Conservation (phyloP, 2,329 filamentous ascomycete genomes). For the Colletotrichum shisoi region DNA sequence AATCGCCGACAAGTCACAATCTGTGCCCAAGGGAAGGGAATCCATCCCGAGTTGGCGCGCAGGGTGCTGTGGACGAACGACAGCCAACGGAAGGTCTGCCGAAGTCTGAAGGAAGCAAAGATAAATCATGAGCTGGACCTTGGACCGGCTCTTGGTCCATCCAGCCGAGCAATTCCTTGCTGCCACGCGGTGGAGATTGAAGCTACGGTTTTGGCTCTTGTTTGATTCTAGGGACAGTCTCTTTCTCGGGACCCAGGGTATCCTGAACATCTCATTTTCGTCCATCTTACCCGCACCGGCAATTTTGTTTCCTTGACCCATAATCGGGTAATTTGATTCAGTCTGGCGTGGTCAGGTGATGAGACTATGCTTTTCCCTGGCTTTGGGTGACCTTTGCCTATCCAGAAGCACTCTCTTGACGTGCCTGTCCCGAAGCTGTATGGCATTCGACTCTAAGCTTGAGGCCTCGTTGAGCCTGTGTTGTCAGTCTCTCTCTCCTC, state of each 20-base stretch:
- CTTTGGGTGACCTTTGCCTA: conserved; percentile 2
- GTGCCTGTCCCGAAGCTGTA: not conserved
- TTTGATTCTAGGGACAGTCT: not conserved
- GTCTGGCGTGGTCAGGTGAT: conserved; percentile 14
- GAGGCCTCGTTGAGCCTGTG: not conserved
- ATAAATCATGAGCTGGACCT: too few relatives aligned
- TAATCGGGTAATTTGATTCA: conserved; percentile 10
- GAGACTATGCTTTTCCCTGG: not conserved
- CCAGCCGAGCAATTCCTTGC: conserved; percentile 32
- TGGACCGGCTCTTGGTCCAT: conserved; percentile 7
- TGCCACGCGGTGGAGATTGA: conserved; percentile 31
- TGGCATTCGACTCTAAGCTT: conserved; percentile 1
- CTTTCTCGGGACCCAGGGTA: not conserved
- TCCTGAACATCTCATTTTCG: not conserved
- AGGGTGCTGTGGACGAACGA: conserved; percentile 23
- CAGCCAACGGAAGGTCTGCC: conserved; percentile 16
- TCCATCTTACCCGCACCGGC: not conserved
- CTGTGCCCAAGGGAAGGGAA: conserved; percentile 17
- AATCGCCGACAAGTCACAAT: not conserved
- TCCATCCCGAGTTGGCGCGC: conserved; percentile 6
- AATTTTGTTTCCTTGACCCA: conserved; percentile 2
- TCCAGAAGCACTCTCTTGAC: conserved; percentile 11
- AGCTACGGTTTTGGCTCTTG: conserved; percentile 21
- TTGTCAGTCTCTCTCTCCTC: not conserved
- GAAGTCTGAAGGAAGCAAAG: not conserved